Evolutionary conservation across 106 monocot genomes (phyloP), one percentile per base, ranked within the genome.

Genomic region (Ottelia alismoides): DNA sequence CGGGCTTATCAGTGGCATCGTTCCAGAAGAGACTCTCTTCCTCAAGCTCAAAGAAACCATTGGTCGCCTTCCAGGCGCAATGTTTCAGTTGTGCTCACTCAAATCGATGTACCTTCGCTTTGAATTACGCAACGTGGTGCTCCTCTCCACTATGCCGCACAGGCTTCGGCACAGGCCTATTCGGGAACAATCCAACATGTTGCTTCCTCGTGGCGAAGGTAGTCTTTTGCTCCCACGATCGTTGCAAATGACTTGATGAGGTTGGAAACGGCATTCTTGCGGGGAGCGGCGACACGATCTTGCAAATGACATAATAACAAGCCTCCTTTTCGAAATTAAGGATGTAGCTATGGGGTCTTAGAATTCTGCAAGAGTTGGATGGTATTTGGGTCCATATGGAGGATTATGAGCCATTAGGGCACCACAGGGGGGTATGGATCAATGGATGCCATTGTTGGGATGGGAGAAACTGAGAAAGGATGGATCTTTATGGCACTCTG

Each of bases 151-250:
- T 78, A 67, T 78, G 85, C 75, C 85, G 85, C 35, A 91, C 84
- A 5, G 84, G 72, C 28, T 78, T 84, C 72, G 78, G 83, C 3
- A 80, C 93, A 27, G 73, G 75, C 27, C 81, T 77, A 45, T 80
- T 74, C 27, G 94, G 81, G 71, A 83, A 94, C 66, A 94, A 78
- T 10, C 94, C 94, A 30, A 94, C 78, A 70, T 94, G 94, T 66
- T 94, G 94, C 66, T 76, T 80, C 28, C 94, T 74, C 7, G 94
- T 84, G 52, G 81, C 62, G 70, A 91, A 91, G 5, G 72, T 70
- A 2, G 84, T 47, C 47, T 16, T 66, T 57, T 19, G 47, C 25
- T 20, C 62, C 52, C 20, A 28, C 44, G 20, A 28, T 11, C 9
- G 77, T 68, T 9, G 78, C 62, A 67, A 91, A 78, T 28, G 81